phyloP scores from a whole-genome alignment of 768 basidiomycete species.

The Naganishia antarctica region DNA sequence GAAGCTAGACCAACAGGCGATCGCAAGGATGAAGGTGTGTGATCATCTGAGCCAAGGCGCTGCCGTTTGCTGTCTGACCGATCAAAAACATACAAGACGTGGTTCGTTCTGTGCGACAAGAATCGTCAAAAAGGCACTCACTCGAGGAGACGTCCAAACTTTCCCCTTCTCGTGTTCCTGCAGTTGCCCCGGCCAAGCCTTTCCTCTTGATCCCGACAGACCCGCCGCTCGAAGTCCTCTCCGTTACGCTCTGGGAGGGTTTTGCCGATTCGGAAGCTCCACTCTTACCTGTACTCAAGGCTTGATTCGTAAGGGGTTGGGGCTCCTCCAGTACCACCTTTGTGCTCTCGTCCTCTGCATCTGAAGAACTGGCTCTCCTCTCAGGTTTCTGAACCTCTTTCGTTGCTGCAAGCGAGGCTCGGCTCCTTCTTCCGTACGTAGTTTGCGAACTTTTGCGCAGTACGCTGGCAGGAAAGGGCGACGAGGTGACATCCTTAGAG shows the following conservation, averaged over 20 bases:
- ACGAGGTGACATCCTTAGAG: neutral
- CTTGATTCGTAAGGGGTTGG: neutral
- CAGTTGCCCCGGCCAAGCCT: too few relatives aligned
- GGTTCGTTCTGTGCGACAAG: too few relatives aligned
- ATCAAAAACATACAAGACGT: too few relatives aligned
- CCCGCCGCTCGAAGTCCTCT: too few relatives aligned
- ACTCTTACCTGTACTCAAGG: too few relatives aligned
- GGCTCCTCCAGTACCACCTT: neutral
- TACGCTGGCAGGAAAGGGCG: neutral
- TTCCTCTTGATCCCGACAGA: too few relatives aligned
- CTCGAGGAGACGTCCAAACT: too few relatives aligned
- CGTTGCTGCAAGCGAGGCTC: neutral
- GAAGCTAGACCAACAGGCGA: neutral
- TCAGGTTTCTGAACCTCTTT: neutral
- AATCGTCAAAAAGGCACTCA: too few relatives aligned
- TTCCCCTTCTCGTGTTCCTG: too few relatives aligned
- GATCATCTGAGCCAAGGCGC: neutral
- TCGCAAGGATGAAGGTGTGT: neutral
- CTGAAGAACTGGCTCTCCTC: neutral
- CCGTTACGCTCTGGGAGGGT: too few relatives aligned
- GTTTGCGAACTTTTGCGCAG: constrained; percentile 9
- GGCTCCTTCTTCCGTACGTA: constrained; percentile 6
- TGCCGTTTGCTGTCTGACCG: neutral
- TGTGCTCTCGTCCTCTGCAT: neutral
- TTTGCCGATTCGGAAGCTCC: too few relatives aligned